Evolutionary conservation across 2,329 filamentous ascomycete species (phyloP).

Genomic region (Stromatinia cepivora): DNA sequence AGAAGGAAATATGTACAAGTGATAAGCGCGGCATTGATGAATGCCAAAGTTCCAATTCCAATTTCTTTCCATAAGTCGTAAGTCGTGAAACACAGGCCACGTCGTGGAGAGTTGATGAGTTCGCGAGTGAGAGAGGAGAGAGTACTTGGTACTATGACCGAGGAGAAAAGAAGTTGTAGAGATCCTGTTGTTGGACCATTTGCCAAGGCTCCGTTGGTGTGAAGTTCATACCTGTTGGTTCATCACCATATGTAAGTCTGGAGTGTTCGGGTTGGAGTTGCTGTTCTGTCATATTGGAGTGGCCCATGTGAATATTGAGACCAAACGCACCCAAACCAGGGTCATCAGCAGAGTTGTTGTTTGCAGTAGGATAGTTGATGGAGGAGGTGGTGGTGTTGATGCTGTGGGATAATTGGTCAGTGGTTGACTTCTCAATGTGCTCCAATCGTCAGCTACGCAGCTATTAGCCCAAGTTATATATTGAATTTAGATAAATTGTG

Average conservation of each 20-base stretch:
- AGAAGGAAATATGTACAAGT: background rate
- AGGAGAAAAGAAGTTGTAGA: background rate
- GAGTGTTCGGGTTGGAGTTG: background rate
- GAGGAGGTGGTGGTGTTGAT: background rate
- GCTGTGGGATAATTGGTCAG: background rate
- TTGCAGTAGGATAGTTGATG: background rate
- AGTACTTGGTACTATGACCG: background rate
- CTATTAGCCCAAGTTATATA: background rate
- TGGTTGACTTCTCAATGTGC: background rate
- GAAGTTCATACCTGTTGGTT: background rate
- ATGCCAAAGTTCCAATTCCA: background rate
- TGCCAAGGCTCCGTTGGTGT: background rate
- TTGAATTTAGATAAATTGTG: background rate
- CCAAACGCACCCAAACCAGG: background rate
- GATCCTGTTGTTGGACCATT: background rate
- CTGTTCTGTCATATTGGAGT: background rate
- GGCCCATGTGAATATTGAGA: background rate
- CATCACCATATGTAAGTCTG: background rate
- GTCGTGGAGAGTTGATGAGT: background rate
- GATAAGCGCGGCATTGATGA: background rate
- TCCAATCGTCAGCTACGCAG: background rate
- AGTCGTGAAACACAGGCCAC: background rate
- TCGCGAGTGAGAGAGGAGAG: background rate
- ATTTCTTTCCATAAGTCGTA: background rate
- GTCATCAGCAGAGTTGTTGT: background rate